Base-by-base conservation (phyloP, 2,329 filamentous ascomycete genomes). In the Emergomyces orientalis region DNA sequence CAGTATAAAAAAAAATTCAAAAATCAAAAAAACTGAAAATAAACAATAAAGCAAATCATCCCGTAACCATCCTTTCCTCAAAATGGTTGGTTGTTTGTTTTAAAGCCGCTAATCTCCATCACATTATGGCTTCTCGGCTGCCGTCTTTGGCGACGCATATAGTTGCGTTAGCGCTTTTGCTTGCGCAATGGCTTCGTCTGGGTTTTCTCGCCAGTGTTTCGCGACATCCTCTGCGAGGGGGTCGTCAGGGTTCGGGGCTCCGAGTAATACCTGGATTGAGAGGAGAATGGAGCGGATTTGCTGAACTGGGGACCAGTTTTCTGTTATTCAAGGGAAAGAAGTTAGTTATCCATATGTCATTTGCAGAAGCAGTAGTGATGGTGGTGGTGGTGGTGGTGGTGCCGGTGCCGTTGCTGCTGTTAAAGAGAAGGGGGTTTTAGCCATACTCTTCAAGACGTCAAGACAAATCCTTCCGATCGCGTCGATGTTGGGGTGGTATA, bases 401-500 rank as follows among this genome's bases (percentile, higher is more conserved):
- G 47, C 13, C 13, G 22, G 11, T 51, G 13, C 47, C 17, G 13
- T 2, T 51, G 45, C 3, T 32, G n/a, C 56, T 66, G 51, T 65
- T 60, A 65, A 49, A 52, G n/a, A 22, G 25, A 17, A 11, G 5
- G 59, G 32, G n/a, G 27, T n/a, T 55, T 55, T 55, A 30, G 39
- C 70, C 84, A 69, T 80, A 96, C 94, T 96, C 82, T 99, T 99
- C 63, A 99, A 80, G 41, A 99, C 94, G 74, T 99, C 94, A 59
- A 99, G 80, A 74, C 95, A 99, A 78, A 99, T 99, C 65, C 94
- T 89, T 65, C 94, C 94, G 1, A 99, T 86, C 78, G 95, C 95
- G 76, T 99, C 94, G 70, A 99, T 97, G 76, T 99, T 99, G 60
- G 94, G 94, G 76, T 99, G 95, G 78, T 97, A 99, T 76, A 99